A percentile compares a stretch with the other conserved stretches of the same genome.
Conservation (phyloP, 371 early-diverging fungal species). For the Nosema granulosis region DNA sequence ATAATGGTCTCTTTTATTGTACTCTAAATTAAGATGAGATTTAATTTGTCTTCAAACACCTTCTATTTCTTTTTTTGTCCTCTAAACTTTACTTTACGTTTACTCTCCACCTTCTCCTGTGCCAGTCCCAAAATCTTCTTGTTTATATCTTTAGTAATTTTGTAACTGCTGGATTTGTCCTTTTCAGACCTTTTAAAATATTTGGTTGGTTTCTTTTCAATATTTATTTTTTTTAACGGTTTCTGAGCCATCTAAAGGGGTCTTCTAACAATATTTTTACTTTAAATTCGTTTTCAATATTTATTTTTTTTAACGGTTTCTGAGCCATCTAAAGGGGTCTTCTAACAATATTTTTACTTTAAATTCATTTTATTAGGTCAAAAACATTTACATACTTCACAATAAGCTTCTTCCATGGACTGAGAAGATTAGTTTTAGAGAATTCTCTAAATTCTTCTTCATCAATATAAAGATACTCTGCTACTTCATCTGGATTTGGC, state of each 20-base stretch:
- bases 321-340: slow-evolving; percentile 36
- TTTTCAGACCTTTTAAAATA: slow-evolving; percentile 40
- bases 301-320: slow-evolving; percentile 48
- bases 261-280: background rate
- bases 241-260: slow-evolving; percentile 42
- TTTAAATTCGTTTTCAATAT: slow-evolving; percentile 11
- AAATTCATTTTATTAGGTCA: slow-evolving; percentile 12
- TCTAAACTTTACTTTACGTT: background rate
- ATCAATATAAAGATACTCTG: background rate
- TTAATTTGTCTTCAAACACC: no score
- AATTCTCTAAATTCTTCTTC: slow-evolving; percentile 22
- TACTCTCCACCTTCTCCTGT: background rate
- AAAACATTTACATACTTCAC: slow-evolving; percentile 12
- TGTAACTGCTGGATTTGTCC: slow-evolving; percentile 9
- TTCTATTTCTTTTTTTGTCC: slow-evolving; percentile 1
- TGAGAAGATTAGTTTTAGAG: background rate
- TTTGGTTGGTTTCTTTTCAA: slow-evolving; percentile 44
- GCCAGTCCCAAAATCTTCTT: slow-evolving; percentile 13
- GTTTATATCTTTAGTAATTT: slow-evolving; percentile 41
- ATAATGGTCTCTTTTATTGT: no score
- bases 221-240: slow-evolving; percentile 45
- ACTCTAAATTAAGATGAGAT: no score
- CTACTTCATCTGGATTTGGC: slow-evolving; percentile 26
- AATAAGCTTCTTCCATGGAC: slow-evolving; percentile 12
- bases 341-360: background rate